Conservation (phyloP, 768 basidiomycete species). For the Lactarius psammicola region DNA sequence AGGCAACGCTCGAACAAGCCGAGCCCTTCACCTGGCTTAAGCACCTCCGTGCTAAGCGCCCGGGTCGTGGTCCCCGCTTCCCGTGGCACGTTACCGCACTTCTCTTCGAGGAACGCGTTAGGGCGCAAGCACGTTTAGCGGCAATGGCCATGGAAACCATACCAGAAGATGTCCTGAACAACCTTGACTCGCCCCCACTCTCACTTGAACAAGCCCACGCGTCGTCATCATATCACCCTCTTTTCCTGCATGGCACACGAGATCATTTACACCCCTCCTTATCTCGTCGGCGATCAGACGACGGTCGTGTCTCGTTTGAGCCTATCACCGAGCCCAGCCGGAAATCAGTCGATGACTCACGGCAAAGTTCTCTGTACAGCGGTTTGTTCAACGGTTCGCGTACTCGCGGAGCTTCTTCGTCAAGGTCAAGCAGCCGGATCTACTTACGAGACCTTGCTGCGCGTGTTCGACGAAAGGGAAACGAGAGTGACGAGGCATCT, state of each 20-base stretch:
- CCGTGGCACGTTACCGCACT: conserved; percentile 68
- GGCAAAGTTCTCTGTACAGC: conserved; percentile 39
- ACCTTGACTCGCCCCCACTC: conserved; percentile 20
- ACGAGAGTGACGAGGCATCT: conserved; percentile 48
- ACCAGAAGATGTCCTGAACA: conserved; percentile 40
- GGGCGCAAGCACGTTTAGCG: conserved; percentile 39
- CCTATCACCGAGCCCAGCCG: conserved; percentile 49
- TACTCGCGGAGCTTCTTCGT: conserved; percentile 40
- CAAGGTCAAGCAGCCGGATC: conserved; percentile 44
- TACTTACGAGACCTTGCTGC: conserved; percentile 41
- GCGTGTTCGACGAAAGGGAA: conserved; percentile 34
- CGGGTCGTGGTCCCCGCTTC: conserved; percentile 38
- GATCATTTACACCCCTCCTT: conserved; percentile 24
- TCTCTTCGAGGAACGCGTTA: conserved; percentile 64
- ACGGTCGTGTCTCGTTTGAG: conserved; percentile 58
- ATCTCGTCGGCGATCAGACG: conserved; percentile 39
- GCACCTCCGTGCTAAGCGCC: conserved; percentile 53
- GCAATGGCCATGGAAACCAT: conserved; percentile 47
- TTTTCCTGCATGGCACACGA: conserved; percentile 17
- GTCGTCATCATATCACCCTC: conserved; percentile 27
- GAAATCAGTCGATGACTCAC: conserved; percentile 46
- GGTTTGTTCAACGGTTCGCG: conserved; percentile 40
- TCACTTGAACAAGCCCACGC: conserved; percentile 16
- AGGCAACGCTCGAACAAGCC: conserved; percentile 54
- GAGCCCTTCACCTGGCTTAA: conserved; percentile 77